Evolutionary conservation across 169 alveolate genomes (phyloP).

Genomic region (Babesia caballi): DNA sequence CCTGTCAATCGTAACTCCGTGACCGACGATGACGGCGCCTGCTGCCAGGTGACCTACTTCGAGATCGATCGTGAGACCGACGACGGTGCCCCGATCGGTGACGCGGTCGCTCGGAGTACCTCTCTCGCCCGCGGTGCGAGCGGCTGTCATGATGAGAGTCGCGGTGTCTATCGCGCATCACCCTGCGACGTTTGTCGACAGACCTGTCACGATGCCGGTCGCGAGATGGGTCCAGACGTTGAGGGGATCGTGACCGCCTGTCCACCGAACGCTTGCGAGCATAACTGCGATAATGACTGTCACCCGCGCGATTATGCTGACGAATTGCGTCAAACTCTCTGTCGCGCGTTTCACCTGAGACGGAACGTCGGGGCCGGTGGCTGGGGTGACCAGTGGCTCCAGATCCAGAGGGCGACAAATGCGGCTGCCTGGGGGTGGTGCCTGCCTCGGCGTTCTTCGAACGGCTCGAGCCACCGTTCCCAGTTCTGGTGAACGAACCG

Average conservation of each 20-base stretch:
- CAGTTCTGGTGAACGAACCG: conserved; percentile 13
- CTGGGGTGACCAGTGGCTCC: too few species aligned
- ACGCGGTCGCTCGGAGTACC: neutral
- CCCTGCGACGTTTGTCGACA: neutral
- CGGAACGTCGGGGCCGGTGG: too few species aligned
- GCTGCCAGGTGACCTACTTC: neutral
- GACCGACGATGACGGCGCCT: neutral
- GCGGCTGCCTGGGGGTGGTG: too few species aligned
- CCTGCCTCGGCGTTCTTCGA: neutral
- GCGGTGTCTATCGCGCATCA: neutral
- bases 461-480: neutral
- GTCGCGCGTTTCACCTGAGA: too few species aligned
- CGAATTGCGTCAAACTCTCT: too few species aligned
- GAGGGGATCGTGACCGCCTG: too few species aligned
- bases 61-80: neutral
- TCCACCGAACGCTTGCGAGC: too few species aligned
- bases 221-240: too few species aligned
- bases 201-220: neutral
- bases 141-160: neutral
- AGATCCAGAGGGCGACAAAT: too few species aligned
- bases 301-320: too few species aligned
- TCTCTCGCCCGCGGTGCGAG: neutral
- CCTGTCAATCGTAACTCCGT: too few species aligned
- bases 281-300: too few species aligned
- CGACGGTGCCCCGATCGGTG: neutral